These are phyloP conservation scores for Solanum dulcamara DNA, from an alignment of 257 asterid genomes.

Conservation along the genomic window DNA sequence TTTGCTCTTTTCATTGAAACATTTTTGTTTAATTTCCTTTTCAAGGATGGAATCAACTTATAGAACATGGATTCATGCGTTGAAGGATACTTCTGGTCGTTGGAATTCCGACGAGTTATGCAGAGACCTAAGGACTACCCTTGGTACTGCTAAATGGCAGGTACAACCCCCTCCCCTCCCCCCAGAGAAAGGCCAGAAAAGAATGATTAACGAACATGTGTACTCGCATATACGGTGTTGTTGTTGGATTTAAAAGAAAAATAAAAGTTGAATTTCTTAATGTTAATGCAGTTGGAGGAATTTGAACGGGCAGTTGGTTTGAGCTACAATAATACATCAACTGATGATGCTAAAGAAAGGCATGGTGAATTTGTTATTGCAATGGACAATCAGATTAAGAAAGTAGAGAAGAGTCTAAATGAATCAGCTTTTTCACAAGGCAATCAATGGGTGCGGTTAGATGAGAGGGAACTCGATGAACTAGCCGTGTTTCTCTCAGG, in stretches of 20 bases:
- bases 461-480: conserved; percentile 73
- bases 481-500: conserved; percentile 77
- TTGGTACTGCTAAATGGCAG: conserved; percentile 98
- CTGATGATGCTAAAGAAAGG: conserved; percentile 66
- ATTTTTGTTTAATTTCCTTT: background rate
- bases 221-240: background rate
- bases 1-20: background rate
- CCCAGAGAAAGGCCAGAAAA: background rate
- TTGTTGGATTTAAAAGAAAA: background rate
- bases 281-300: conserved; percentile 77
- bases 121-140: conserved; percentile 66
- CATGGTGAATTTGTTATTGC: conserved; percentile 59
- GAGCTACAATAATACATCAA: conserved; percentile 40
- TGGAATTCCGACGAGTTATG: conserved; percentile 71
- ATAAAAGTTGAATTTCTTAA: background rate
- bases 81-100: conserved; percentile 39
- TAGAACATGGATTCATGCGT: conserved; percentile 83
- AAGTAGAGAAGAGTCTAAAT: conserved; percentile 50
- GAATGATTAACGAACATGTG: background rate
- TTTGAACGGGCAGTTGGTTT: conserved; percentile 72
- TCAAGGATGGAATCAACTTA: conserved; percentile 91
- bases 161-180: conserved; percentile 6
- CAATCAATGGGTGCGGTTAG: conserved; percentile 79
- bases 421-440: conserved; percentile 42
- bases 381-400: conserved; percentile 47